Conservation (phyloP, 257 asterid species). For the Schizonepeta tenuifolia region DNA sequence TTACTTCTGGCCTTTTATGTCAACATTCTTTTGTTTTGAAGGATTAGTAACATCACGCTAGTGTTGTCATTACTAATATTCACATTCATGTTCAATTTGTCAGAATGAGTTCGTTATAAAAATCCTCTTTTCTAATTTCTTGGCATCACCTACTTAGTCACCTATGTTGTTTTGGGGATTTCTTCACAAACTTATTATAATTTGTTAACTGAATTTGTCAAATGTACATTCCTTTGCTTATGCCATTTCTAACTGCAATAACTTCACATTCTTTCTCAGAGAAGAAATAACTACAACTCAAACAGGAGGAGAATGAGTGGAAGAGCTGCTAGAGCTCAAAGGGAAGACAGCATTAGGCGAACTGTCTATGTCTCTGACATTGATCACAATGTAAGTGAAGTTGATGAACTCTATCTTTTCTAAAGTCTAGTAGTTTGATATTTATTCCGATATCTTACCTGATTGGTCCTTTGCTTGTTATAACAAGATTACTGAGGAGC, state of each 20-base stretch:
- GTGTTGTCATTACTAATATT: not conserved
- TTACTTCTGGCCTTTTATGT: conserved; percentile 13
- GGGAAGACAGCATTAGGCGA: conserved; percentile 85
- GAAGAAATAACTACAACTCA: conserved; percentile 58
- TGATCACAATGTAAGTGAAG: conserved; percentile 64
- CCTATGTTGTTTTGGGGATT: not conserved
- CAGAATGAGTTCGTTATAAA: not conserved
- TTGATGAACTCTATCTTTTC: not conserved
- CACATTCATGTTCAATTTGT: not conserved
- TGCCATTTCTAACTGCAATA: not conserved
- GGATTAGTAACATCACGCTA: not conserved
- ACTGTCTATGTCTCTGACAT: conserved; percentile 88
- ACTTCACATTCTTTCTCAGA: conserved; percentile 46
- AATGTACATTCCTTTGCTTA: not conserved
- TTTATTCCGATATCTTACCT: conserved; percentile 25
- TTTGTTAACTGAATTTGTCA: not conserved
- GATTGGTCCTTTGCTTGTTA: conserved; percentile 36
- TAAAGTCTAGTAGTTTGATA: not conserved
- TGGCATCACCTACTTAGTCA: not conserved
- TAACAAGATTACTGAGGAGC: conserved; percentile 77
- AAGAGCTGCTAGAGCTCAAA: conserved; percentile 75
- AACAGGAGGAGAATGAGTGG: conserved; percentile 65
- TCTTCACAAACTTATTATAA: not conserved
- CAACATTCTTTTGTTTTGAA: not conserved
- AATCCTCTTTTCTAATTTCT: not conserved